Base-by-base conservation (phyloP, 768 basidiomycete species). In the Amanita brunnescens region DNA sequence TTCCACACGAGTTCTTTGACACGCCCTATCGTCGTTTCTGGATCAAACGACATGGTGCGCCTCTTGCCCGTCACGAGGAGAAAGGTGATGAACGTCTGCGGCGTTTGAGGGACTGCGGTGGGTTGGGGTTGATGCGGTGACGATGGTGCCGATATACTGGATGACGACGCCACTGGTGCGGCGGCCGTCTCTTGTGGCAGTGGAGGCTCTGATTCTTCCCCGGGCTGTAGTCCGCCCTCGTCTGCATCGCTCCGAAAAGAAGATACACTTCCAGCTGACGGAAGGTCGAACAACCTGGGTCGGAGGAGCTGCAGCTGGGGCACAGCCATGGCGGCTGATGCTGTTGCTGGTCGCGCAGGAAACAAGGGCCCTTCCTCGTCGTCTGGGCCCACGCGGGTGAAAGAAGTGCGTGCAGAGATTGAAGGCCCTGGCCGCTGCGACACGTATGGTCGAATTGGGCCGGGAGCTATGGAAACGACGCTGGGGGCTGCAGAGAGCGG, bases 1-100 rank as follows among this genome's bases (percentile, higher is more conserved):
- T 83, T 87, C 87, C 88, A 90, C 33, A 83, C 78, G 42, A 91
- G 75, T 67, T 91, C 88, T 66, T 90, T 90, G 24, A 88, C 83
- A 57, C 88, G 73, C 14, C 85, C 85, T 29, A 90, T 70, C 0
- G 85, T 84, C 18, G 78, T 85, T 57, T 80, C 79, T 10, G 86
- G 85, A 24, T 87, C 85, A 57, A 91, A 91, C 0, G 75, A 68
- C 78, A 89, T 86, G 0, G 80, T 79, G 55, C 81, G 72, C 54
- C 86, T 70, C 37, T 74, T 68, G 0, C 87, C 86, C 0, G 85
- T 81, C 23, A 88, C 76, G 45, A 88, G 72, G 39, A 91, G 70
- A 63, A 91, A 88, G 0, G 85, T 86, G 38, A 91, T 59, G 21
- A 75, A 74, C 2, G 78, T 76, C 63, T 84, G 81, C 0, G 83